Evolutionary conservation across 2,329 filamentous ascomycete species (phyloP).

Genomic region (Paraphoma sp.): DNA sequence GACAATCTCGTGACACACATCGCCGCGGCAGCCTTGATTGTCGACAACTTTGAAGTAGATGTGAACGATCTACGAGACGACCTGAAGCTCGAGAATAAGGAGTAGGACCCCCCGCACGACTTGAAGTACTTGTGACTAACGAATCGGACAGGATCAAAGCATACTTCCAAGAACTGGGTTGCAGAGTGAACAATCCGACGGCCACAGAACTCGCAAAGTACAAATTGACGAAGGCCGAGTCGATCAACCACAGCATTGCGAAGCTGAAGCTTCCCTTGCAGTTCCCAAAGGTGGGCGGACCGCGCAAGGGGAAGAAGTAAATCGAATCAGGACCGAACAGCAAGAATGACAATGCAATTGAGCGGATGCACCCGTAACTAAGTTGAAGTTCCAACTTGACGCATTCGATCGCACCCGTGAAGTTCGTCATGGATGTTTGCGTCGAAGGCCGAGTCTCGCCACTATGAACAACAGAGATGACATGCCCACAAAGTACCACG

Average conservation of each 20-base stretch:
- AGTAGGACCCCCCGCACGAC: slow-evolving; percentile 45
- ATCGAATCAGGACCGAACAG: neutral
- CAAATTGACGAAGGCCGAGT: slow-evolving; percentile 66
- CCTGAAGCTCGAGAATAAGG: slow-evolving; percentile 72
- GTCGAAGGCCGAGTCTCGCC: neutral
- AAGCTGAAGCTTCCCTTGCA: slow-evolving; percentile 78
- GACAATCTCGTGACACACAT: slow-evolving; percentile 78
- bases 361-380: no score
- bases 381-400: no score
- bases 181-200: slow-evolving; percentile 60
- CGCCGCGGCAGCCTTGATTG: slow-evolving; percentile 72
- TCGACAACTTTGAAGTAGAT: slow-evolving; percentile 77
- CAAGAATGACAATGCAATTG: neutral
- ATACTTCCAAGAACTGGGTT: slow-evolving; percentile 80
- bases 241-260: slow-evolving; percentile 69
- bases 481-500: neutral
- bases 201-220: slow-evolving; percentile 58
- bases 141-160: slow-evolving; percentile 58
- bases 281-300: slow-evolving; percentile 70
- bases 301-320: slow-evolving; percentile 24
- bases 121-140: slow-evolving; percentile 9
- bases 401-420: neutral
- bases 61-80: slow-evolving; percentile 74
- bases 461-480: neutral
- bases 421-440: neutral